Percentiles rank a stretch among this genome's conserved stretches.
Conservation (phyloP, 2,329 filamentous ascomycete species). For the Ophiosphaerella narmari region DNA sequence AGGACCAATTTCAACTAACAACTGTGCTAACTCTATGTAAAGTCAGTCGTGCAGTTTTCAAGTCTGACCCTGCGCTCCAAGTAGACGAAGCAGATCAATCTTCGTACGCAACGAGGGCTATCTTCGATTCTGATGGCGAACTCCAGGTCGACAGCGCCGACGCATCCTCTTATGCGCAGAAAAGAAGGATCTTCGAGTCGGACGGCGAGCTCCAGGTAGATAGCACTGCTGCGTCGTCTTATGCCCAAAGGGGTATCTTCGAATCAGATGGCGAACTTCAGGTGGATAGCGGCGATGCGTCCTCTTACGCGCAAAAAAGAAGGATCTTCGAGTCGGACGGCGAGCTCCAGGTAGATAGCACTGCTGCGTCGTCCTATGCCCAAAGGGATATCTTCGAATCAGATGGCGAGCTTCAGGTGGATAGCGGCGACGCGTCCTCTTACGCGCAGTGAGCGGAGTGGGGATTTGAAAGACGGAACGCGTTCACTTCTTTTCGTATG, state of each 20-base stretch:
- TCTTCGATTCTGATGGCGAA: constrained; percentile 1
- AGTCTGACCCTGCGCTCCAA: neutral
- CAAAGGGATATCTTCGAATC: neutral
- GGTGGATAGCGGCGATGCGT: constrained; percentile 1
- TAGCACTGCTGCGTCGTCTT: neutral
- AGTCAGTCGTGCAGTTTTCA: neutral
- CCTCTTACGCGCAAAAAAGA: constrained; percentile 1
- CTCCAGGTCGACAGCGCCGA: constrained; percentile 4
- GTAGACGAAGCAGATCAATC: neutral
- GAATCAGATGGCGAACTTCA: constrained; percentile 1
- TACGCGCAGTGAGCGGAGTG: neutral
- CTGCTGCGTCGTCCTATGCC: neutral
- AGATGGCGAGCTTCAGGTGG: neutral
- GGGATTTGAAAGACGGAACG: neutral
- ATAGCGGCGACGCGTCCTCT: too few relatives aligned
- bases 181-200: neutral
- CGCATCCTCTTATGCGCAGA: constrained; percentile 3
- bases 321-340: neutral
- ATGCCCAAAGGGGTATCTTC: neutral
- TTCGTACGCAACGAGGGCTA: constrained; percentile 1
- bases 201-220: constrained; percentile 1
- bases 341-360: neutral
- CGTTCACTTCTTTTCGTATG: too few relatives aligned
- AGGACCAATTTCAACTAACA: neutral
- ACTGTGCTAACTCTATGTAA: neutral